Conservation (phyloP, 306 rosid species). For the Dryas drummondii region DNA sequence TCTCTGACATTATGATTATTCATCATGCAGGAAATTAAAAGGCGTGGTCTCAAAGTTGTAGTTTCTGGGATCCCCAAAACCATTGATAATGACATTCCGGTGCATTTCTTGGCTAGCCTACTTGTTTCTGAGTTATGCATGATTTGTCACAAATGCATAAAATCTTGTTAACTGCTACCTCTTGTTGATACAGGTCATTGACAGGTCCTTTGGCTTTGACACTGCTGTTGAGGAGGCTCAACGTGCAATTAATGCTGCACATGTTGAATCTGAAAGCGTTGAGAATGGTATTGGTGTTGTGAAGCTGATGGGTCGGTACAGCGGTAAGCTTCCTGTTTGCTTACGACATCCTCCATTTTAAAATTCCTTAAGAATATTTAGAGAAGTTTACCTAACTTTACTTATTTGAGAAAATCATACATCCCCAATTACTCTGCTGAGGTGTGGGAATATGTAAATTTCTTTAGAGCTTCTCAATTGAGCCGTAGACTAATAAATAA, state of each 20-base stretch:
- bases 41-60: constrained; percentile 86
- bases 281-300: constrained; percentile 93
- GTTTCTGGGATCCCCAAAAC: constrained; percentile 95
- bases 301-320: constrained; percentile 92
- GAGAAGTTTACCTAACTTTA: neutral
- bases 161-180: constrained; percentile 5
- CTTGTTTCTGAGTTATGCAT: neutral
- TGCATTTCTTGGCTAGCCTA: constrained; percentile 27
- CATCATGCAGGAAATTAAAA: constrained; percentile 71
- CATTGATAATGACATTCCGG: constrained; percentile 93
- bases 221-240: constrained; percentile 99
- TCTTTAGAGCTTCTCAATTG: no score
- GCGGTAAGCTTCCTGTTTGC: constrained; percentile 57
- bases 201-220: constrained; percentile 92
- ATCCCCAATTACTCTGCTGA: no score
- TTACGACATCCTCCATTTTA: neutral
- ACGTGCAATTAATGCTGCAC: constrained; percentile 98
- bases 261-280: constrained; percentile 84
- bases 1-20: constrained; percentile 8
- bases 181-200: constrained; percentile 64
- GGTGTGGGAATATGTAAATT: no score
- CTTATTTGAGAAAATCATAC: no score
- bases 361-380: neutral
- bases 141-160: neutral
- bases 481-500: no score